These are phyloP conservation scores for Salix exigua DNA, from an alignment of 345 rosid species.

Conservation along the genomic window DNA sequence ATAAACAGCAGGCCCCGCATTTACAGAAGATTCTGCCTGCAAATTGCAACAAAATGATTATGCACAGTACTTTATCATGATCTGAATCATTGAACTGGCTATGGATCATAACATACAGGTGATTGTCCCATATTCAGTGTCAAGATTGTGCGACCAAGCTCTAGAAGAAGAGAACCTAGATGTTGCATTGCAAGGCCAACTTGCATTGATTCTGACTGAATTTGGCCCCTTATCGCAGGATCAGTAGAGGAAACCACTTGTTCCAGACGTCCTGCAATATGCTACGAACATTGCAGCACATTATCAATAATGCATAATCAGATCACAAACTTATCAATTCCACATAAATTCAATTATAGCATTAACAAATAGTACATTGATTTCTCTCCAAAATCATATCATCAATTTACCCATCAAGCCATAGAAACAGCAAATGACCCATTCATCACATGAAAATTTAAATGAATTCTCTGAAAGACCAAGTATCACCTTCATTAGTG, in stretches of 20 bases:
- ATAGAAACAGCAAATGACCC: neutral
- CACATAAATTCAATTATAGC: conserved; percentile 1
- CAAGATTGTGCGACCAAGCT: conserved; percentile 89
- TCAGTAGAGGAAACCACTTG: conserved; percentile 69
- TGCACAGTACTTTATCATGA: neutral
- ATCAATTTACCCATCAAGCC: neutral
- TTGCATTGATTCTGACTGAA: conserved; percentile 71
- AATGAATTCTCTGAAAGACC: neutral
- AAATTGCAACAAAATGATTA: conserved; percentile 13
- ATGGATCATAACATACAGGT: conserved; percentile 45
- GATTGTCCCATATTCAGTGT: conserved; percentile 76
- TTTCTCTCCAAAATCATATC: neutral
- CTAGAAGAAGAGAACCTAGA: conserved; percentile 82
- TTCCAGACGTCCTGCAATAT: conserved; percentile 77
- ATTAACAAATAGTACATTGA: neutral
- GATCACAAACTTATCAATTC: conserved; percentile 20
- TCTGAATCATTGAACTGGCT: neutral
- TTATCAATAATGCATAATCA: conserved; percentile 41
- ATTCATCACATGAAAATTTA: neutral
- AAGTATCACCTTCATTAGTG: neutral
- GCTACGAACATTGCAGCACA: conserved; percentile 66
- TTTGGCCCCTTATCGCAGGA: conserved; percentile 52
- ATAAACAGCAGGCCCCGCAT: conserved; percentile 94
- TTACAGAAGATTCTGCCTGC: conserved; percentile 67
- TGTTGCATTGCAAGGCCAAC: conserved; percentile 80